Evolutionary conservation across 306 rosid genomes (phyloP), one percentile per base, ranked within the genome.

Genomic region (Echinosophora koreensis): DNA sequence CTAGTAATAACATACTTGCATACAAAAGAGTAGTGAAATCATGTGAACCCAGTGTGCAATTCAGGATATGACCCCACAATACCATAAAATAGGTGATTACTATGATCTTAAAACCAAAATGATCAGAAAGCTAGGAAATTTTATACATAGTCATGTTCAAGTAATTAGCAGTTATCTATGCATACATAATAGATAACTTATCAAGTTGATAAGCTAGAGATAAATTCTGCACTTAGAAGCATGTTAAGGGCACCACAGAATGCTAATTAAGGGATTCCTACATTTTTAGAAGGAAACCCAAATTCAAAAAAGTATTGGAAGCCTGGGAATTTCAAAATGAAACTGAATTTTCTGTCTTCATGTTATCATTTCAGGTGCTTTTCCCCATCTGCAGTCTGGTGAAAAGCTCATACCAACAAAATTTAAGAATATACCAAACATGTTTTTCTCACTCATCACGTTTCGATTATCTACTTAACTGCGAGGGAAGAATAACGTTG

Each of bases 401-500:
- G 55, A 62, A 63, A 59, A 64, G 47, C 73, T 41, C n/a, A 57
- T 65, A 18, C 62, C 17, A 62, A 49, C 8, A 28, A 66, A 71
- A 35, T 32, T 55, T 9, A 56, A 32, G n/a, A 14, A 17, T 49
- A 41, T 54, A 44, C 49, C 3, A 52, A 60, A 65, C 46, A 47
- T 18, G 42, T 39, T 3, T 12, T 54, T 28, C 47, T 28, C n/a
- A 64, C 38, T 42, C 15, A 35, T 65, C 34, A 77, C 18, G 63
- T 37, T 3, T 1, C 32, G 7, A 13, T 62, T 65, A 74, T 84
- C 83, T 57, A n/a, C 73, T 84, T 44, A 70, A 52, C 66, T 57
- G 83, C 41, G 82, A 72, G 5, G 82, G 27, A 58, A 35, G 69
- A 52, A 70, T 27, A 62, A 52, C 73, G 49, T 78, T 79, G 42